Base-by-base conservation (phyloP, 306 rosid species). In the Benincasa hispida region DNA sequence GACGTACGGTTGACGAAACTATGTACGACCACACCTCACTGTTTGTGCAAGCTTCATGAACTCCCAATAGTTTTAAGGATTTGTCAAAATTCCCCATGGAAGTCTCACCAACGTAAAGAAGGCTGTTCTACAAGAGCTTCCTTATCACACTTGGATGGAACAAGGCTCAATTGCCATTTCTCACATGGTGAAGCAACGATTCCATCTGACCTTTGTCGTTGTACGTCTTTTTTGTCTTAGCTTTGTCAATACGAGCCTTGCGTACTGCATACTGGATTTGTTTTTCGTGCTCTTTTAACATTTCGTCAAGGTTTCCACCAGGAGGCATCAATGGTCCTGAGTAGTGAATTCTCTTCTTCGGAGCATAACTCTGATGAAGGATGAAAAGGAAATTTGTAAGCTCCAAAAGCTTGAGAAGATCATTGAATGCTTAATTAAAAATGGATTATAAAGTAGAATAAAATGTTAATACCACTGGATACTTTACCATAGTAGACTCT, bases 271-370 rank as follows among this genome's bases (percentile, higher is more conserved):
- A 79, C 78, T 88, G 95, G 78, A 91, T 88, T 87, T 89, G 89
- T 81, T 81, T 88, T 83, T 92, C 95, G 7, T 91, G 94, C 82
- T 90, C 89, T 86, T 87, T 90, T 19, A 91, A 88, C 91, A 90
- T 87, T 76, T 91, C 91, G 79, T 88, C 96, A 5, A 90, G 79
- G 81, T 88, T 84, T 75, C 90, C 90, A 9, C 84, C 91, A 4
- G 81, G 85, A 56, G 91, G 85, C 75, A 85, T 72, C 83, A 89
- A 78, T 10, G 93, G 95, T 66, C 98, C 96, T 17, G 96, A 90
- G 85, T 81, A 88, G 80, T 90, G 88, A 35, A 85, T 76, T 76
- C 86, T 79, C 50, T 76, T 86, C 82, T 84, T 85, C 32, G 80
- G n/a, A 80, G 67, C 81, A 66, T 47, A 75, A 41, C 82, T 85